phyloP scores from a whole-genome alignment of 2,329 filamentous ascomycete species.

The Alternaria viburni region DNA sequence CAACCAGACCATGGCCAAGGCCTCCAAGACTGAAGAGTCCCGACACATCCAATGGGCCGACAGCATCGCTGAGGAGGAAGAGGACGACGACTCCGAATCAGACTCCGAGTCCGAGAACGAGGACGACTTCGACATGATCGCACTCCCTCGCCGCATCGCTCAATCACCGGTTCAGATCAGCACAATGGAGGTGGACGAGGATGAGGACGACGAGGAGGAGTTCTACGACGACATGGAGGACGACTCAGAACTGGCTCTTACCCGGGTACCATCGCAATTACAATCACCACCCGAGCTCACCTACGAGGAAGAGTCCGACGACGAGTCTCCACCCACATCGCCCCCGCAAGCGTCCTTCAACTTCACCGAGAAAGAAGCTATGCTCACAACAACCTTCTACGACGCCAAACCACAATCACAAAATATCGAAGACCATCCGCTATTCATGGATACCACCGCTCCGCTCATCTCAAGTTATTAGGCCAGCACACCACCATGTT shows the following conservation, averaged over 20 bases:
- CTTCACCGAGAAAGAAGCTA: slow-evolving; percentile 55
- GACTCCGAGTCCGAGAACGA: slow-evolving; percentile 62
- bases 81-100: slow-evolving; percentile 58
- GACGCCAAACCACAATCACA: slow-evolving; percentile 45
- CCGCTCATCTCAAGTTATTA: slow-evolving; percentile 51
- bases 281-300: slow-evolving; percentile 58
- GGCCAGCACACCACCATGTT: slow-evolving; percentile 27
- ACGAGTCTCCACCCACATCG: slow-evolving; percentile 56
- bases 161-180: slow-evolving; percentile 53
- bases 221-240: slow-evolving; percentile 57
- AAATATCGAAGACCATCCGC: slow-evolving; percentile 47
- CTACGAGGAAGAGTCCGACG: slow-evolving; percentile 57
- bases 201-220: slow-evolving; percentile 52
- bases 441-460: slow-evolving; percentile 50
- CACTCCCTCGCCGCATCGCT: slow-evolving; percentile 49
- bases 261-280: slow-evolving; percentile 52
- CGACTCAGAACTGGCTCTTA: slow-evolving; percentile 55
- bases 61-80: slow-evolving; percentile 75
- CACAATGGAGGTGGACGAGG: slow-evolving; percentile 51
- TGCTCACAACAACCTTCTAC: slow-evolving; percentile 56
- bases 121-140: slow-evolving; percentile 56
- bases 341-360: slow-evolving; percentile 54
- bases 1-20: slow-evolving; percentile 89
- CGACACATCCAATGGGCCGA: slow-evolving; percentile 89
- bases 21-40: slow-evolving; percentile 65